phyloP scores from a whole-genome alignment of 202 grass and related monocot species.

The Elaeis oleifera region DNA sequence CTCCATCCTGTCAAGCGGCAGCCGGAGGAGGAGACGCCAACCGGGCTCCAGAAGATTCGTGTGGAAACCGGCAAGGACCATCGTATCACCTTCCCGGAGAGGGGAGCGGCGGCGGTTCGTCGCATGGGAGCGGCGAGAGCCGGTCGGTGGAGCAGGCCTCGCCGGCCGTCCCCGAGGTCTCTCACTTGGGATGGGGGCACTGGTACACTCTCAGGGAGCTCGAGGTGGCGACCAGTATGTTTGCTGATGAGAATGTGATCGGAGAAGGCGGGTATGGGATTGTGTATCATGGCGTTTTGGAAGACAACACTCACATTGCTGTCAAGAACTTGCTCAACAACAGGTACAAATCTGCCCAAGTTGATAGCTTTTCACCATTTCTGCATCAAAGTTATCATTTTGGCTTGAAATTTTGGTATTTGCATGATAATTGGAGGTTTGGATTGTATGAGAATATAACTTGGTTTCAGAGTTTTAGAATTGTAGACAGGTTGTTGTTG shows the following conservation, averaged over 20 bases:
- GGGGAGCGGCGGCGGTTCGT: not conserved
- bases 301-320: conserved; percentile 16
- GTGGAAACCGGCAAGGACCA: conserved; percentile 20
- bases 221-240: conserved; percentile 8
- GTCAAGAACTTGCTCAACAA: conserved; percentile 16
- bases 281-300: conserved; percentile 14
- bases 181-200: conserved; percentile 18
- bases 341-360: not conserved
- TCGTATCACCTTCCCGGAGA: conserved; percentile 11
- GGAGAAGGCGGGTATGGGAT: conserved; percentile 16
- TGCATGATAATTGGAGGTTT: no score
- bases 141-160: conserved; percentile 16
- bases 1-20: not conserved
- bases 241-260: conserved; percentile 11
- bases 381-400: no score
- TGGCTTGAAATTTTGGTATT: no score
- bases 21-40: not conserved
- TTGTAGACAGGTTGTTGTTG: no score
- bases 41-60: not conserved
- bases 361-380: not conserved
- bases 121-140: conserved; percentile 7
- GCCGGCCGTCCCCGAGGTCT: conserved; percentile 9
- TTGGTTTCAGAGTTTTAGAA: no score
- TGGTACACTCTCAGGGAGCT: conserved; percentile 21
- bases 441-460: no score